Evolutionary conservation across 23 red algal species (phyloP).

Genomic region (Gracilariopsis chorda): DNA sequence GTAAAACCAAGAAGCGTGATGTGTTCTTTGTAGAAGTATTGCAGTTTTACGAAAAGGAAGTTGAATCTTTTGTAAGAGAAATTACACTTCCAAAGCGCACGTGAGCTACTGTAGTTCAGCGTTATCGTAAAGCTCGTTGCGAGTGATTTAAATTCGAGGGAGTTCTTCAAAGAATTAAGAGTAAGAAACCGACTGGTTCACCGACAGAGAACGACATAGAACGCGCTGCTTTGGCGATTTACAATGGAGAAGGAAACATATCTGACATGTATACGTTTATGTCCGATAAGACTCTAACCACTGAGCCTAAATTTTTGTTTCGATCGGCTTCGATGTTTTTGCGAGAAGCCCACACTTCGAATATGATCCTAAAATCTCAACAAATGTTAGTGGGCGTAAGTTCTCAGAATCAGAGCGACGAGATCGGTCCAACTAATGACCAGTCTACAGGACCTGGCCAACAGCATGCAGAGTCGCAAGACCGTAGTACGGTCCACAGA

Average conservation of each 20-base stretch:
- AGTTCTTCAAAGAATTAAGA: neutral
- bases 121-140: neutral
- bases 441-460: neutral
- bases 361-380: neutral
- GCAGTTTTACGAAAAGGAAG: too few relatives aligned
- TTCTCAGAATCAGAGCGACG: neutral
- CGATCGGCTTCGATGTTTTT: neutral
- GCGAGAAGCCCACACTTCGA: conserved; percentile 22
- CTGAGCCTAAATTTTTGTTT: neutral
- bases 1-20: too few relatives aligned
- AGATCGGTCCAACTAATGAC: neutral
- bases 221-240: neutral
- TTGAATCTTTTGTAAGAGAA: too few relatives aligned
- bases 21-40: too few relatives aligned
- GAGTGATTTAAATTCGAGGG: conserved; percentile 21
- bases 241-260: conserved; percentile 9
- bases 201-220: conserved; percentile 4
- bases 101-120: neutral
- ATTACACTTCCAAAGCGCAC: neutral
- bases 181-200: conserved; percentile 19
- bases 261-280: conserved; percentile 21
- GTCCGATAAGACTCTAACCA: neutral
- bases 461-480: neutral
- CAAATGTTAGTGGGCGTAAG: neutral
- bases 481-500: neutral